These are phyloP conservation scores for Echeveria elegans DNA, from an alignment of 164 flowering plant genomes.

Conservation along the genomic window DNA sequence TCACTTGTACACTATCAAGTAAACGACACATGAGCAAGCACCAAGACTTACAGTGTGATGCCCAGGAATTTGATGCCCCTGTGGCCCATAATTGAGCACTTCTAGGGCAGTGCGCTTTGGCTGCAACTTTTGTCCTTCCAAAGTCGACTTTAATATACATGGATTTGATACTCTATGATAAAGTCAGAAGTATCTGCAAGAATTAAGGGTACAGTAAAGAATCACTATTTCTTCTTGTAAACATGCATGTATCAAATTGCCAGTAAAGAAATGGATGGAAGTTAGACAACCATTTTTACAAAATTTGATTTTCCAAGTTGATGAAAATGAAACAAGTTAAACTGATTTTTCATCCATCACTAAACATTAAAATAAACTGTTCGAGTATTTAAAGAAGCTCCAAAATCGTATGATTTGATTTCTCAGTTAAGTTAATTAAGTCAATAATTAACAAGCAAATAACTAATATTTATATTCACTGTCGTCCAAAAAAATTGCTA, in stretches of 20 bases:
- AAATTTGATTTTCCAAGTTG: no score
- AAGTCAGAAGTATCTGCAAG: neutral
- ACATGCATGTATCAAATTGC: neutral
- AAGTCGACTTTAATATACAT: neutral
- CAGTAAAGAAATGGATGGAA: neutral
- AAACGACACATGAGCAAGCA: conserved; percentile 4
- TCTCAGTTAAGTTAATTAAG: no score
- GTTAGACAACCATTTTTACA: no score
- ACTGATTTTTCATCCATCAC: no score
- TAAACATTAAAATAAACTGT: no score
- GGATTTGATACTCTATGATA: neutral
- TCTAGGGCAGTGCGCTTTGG: neutral
- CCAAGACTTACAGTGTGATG: neutral
- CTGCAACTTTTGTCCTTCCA: neutral
- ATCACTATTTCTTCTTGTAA: neutral
- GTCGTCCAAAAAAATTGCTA: no score
- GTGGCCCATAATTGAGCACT: conserved; percentile 4
- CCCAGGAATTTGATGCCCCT: neutral
- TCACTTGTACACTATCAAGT: neutral
- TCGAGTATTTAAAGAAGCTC: no score
- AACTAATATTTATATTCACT: no score
- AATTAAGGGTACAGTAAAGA: neutral
- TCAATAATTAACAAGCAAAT: no score
- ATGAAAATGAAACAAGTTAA: no score
- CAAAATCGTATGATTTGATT: no score